phyloP scores from a whole-genome alignment of 2,329 filamentous ascomycete species.

The Stemphylium vesicarium region DNA sequence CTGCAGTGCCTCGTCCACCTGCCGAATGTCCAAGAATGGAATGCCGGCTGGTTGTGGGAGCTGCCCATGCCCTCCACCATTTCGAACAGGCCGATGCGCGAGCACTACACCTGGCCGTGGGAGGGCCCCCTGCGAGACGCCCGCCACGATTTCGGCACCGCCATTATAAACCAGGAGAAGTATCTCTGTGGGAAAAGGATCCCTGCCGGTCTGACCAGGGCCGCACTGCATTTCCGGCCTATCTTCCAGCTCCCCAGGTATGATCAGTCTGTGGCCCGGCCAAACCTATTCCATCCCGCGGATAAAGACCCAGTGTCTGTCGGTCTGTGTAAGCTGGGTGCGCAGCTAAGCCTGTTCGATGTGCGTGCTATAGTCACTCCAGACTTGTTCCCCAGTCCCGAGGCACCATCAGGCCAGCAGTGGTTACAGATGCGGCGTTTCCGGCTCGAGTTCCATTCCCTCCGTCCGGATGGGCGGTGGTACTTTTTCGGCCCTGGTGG shows the following conservation, averaged over 20 bases:
- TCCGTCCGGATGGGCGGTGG: conserved; percentile 21
- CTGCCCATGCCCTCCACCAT: conserved; percentile 15
- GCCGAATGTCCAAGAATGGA: conserved; percentile 13
- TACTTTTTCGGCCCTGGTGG: conserved; percentile 20
- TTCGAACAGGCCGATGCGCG: conserved; percentile 15
- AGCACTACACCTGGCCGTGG: conserved; percentile 18
- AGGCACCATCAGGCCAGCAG: conserved; percentile 11
- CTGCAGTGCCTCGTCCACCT: conserved; percentile 20
- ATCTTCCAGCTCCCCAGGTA: conserved; percentile 11
- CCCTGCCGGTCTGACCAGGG: conserved; percentile 12
- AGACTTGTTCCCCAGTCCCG: conserved; percentile 13
- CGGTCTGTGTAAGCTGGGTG: conserved; percentile 15
- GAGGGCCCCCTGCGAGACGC: conserved; percentile 20
- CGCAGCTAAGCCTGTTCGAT: conserved; percentile 14
- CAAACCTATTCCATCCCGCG: conserved; percentile 19
- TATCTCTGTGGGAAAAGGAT: conserved; percentile 15
- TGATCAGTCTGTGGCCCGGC: conserved; percentile 13
- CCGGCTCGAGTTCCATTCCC: conserved; percentile 20
- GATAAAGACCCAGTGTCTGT: conserved; percentile 16
- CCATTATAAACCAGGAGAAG: conserved; percentile 17
- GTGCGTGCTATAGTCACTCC: conserved; percentile 18
- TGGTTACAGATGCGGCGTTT: conserved; percentile 21
- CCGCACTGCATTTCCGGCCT: conserved; percentile 16
- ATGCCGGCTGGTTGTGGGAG: conserved; percentile 18
- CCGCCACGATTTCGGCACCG: conserved; percentile 19